phyloP scores from a whole-genome alignment of 768 basidiomycete species.

The Russula sp. region DNA sequence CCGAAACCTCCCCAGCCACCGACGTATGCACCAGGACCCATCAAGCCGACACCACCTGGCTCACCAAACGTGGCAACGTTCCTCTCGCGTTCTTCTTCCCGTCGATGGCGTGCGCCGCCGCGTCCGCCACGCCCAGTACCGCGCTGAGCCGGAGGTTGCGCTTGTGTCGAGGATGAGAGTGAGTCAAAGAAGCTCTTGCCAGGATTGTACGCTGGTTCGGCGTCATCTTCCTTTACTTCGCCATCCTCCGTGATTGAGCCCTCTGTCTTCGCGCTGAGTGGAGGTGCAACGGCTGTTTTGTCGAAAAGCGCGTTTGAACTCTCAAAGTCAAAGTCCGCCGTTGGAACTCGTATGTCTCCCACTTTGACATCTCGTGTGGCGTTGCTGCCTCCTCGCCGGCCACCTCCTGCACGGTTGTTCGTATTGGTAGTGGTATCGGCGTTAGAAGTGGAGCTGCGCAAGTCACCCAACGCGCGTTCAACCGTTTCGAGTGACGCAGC shows the following conservation, averaged over 20 bases:
- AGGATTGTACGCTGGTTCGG: conserved; percentile 69
- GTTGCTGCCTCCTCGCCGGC: conserved; percentile 27
- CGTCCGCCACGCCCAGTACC: conserved; percentile 47
- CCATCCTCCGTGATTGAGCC: conserved; percentile 39
- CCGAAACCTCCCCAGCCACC: conserved; percentile 75
- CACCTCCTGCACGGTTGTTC: conserved; percentile 42
- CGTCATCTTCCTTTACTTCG: conserved; percentile 39
- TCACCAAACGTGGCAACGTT: conserved; percentile 89
- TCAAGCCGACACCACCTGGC: conserved; percentile 70
- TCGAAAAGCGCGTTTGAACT: conserved; percentile 77
- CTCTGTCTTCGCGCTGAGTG: conserved; percentile 32
- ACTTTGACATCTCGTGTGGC: conserved; percentile 34
- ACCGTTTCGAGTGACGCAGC: conserved; percentile 73
- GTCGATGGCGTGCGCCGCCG: conserved; percentile 58
- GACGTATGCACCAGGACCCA: conserved; percentile 79
- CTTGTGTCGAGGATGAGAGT: conserved; percentile 49
- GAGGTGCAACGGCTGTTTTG: conserved; percentile 52
- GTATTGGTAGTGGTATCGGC: conserved; percentile 32
- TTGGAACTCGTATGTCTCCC: conserved; percentile 54
- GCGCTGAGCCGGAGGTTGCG: conserved; percentile 37
- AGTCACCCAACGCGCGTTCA: conserved; percentile 53
- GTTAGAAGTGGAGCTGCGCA: conserved; percentile 40
- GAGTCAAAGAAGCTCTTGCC: conserved; percentile 81
- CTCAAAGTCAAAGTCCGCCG: conserved; percentile 80
- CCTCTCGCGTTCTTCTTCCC: conserved; percentile 80